Evolutionary conservation across 1,284 basidiomycete species (phyloP).

Genomic region (Sphagnurus paluster): DNA sequence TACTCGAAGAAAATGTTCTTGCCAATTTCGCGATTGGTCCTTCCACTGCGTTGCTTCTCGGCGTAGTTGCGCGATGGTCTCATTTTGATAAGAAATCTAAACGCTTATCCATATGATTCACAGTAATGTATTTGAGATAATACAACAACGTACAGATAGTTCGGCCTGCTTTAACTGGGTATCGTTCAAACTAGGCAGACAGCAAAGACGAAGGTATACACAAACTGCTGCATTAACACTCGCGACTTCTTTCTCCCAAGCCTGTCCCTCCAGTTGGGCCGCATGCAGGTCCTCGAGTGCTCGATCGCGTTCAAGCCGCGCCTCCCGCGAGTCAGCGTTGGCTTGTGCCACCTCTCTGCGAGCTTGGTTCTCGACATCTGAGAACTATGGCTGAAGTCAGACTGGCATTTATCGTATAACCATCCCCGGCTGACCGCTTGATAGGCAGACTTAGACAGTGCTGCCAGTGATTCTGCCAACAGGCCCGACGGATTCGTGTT

Average conservation of each 20-base stretch:
- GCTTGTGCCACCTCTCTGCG: constrained; percentile 47
- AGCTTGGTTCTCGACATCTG: constrained; percentile 43
- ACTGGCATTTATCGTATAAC: neutral
- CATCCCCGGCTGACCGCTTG: constrained; percentile 26
- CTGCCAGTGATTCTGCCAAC: constrained; percentile 31
- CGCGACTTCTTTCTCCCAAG: constrained; percentile 49
- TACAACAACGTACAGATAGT: constrained; percentile 44
- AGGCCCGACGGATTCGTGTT: constrained; percentile 27
- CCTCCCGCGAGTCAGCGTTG: constrained; percentile 44
- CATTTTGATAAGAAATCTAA: constrained; percentile 58
- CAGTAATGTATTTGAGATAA: neutral
- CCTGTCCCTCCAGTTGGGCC: constrained; percentile 45
- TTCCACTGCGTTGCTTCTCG: constrained; percentile 68
- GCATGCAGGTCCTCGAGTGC: constrained; percentile 47
- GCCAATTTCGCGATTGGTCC: constrained; percentile 71
- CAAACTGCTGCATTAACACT: constrained; percentile 55
- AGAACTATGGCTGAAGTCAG: constrained; percentile 34
- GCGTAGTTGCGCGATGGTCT: constrained; percentile 59
- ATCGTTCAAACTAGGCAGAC: constrained; percentile 11
- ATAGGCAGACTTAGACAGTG: constrained; percentile 32
- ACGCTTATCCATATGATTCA: constrained; percentile 5
- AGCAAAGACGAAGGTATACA: constrained; percentile 12
- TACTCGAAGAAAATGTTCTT: constrained; percentile 67
- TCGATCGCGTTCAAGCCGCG: constrained; percentile 54
- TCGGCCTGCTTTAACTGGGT: constrained; percentile 56